A percentile compares a stretch with the other conserved stretches of the same genome.
phyloP scores from a whole-genome alignment of 2,329 filamentous ascomycete genomes.

The Didymella pomorum region DNA sequence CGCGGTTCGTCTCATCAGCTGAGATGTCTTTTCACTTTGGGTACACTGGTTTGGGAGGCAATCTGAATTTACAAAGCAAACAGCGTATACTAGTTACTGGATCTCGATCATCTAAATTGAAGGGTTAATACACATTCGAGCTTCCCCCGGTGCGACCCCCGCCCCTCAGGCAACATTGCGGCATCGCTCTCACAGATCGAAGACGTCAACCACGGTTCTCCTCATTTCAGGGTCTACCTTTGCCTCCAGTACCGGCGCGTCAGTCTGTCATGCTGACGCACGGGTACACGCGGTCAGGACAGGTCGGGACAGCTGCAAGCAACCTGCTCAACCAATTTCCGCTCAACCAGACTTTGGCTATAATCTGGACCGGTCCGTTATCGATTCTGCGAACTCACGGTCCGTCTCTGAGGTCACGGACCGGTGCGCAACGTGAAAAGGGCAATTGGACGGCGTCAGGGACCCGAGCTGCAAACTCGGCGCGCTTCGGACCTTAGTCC shows the following conservation, averaged over 20 bases:
- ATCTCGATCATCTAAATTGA: slow-evolving; percentile 22
- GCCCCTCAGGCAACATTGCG: neutral
- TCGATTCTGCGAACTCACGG: slow-evolving; percentile 18
- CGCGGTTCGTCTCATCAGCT: slow-evolving; percentile 13
- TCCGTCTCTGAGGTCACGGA: slow-evolving; percentile 17
- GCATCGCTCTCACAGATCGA: neutral
- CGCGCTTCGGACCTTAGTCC: slow-evolving; percentile 20
- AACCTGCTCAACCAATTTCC: slow-evolving; percentile 17
- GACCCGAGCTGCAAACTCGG: slow-evolving; percentile 9
- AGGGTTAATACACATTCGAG: slow-evolving; percentile 20
- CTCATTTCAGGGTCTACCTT: slow-evolving; percentile 8
- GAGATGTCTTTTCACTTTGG: slow-evolving; percentile 12
- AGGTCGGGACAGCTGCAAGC: slow-evolving; percentile 7
- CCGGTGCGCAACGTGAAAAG: slow-evolving; percentile 15
- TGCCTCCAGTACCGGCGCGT: slow-evolving; percentile 4
- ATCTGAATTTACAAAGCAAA: slow-evolving; percentile 30
- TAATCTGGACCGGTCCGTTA: slow-evolving; percentile 22
- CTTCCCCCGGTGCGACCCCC: slow-evolving; percentile 10
- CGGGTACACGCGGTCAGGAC: slow-evolving; percentile 1
- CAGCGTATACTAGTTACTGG: slow-evolving; percentile 25
- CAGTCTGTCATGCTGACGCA: slow-evolving; percentile 9
- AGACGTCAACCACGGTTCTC: slow-evolving; percentile 12
- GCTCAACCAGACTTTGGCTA: slow-evolving; percentile 13
- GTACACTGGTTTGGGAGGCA: slow-evolving; percentile 29
- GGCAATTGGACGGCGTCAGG: slow-evolving; percentile 15